These are phyloP conservation scores for Neopestalotiopsis clavispora DNA, from an alignment of 2,329 filamentous ascomycete species.

Conservation along the genomic window DNA sequence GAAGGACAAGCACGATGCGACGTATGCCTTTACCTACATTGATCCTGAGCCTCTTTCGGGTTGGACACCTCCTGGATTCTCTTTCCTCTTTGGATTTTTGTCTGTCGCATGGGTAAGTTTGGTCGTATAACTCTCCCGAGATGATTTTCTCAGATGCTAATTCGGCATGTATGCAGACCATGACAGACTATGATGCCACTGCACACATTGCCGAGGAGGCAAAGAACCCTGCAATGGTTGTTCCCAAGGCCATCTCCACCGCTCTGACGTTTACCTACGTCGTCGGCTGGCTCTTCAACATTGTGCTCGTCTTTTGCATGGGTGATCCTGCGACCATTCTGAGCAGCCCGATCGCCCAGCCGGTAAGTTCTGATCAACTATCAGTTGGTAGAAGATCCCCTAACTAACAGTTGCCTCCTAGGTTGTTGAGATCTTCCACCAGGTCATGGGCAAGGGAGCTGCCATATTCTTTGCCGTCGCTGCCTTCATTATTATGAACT, in stretches of 20 bases:
- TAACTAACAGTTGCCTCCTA: background rate
- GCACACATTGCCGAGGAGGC: conserved; percentile 55
- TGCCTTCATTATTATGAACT: conserved; percentile 62
- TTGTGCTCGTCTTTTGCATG: conserved; percentile 63
- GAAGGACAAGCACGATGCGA: conserved; percentile 53
- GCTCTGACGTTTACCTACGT: conserved; percentile 62
- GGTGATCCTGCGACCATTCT: conserved; percentile 54
- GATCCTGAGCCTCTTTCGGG: conserved; percentile 48
- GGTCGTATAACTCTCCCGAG: too few relatives aligned
- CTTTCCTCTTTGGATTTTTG: conserved; percentile 65
- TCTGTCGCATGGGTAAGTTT: conserved; percentile 54
- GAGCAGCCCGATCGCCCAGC: conserved; percentile 50
- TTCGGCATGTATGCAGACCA: conserved; percentile 39
- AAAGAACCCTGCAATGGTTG: conserved; percentile 42
- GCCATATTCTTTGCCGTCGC: conserved; percentile 61
- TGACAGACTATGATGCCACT: conserved; percentile 54
- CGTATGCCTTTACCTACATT: conserved; percentile 61
- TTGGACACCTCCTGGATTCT: conserved; percentile 59
- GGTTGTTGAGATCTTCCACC: conserved; percentile 62
- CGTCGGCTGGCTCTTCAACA: conserved; percentile 61
- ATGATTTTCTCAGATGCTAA: background rate
- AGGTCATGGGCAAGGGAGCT: conserved; percentile 57
- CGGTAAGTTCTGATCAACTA: conserved; percentile 26
- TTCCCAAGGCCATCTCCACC: conserved; percentile 55
- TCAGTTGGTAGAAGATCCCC: background rate